phyloP scores from a whole-genome alignment of 495 filamentous ascomycete species.

The Filosporella fistucella region DNA sequence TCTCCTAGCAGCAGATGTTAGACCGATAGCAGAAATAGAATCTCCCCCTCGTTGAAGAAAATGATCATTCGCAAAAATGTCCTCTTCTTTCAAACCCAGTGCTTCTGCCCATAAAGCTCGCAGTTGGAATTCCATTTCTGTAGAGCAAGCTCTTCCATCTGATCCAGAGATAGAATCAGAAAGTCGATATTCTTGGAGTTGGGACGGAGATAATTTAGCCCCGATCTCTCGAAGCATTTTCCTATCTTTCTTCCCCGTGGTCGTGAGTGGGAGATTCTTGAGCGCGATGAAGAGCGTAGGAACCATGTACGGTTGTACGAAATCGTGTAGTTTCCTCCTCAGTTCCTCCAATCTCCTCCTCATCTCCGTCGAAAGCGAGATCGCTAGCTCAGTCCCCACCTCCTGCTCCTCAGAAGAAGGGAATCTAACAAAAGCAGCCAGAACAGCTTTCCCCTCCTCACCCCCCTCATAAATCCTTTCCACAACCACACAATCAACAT shows the following conservation, averaged over 20 bases:
- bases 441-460: too few relatives aligned
- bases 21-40: constrained; percentile 65
- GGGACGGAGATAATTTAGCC: not conserved
- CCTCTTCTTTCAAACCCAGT: not conserved
- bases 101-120: constrained; percentile 2
- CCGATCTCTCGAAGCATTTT: not conserved
- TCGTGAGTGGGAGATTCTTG: not conserved
- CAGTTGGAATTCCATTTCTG: constrained; percentile 2
- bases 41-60: constrained; percentile 66
- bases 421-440: too few relatives aligned
- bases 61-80: constrained; percentile 45
- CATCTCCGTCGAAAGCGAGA: too few relatives aligned
- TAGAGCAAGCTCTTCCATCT: not conserved
- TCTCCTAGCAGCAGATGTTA: constrained; percentile 51
- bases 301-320: constrained; percentile 23
- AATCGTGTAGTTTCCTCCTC: not conserved
- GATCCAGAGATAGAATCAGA: not conserved
- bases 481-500: too few relatives aligned
- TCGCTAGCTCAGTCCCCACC: too few relatives aligned
- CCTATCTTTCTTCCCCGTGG: constrained; percentile 7
- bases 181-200: not conserved
- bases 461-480: too few relatives aligned
- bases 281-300: constrained; percentile 15
- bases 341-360: too few relatives aligned
- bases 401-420: too few relatives aligned